Evolutionary conservation across 805 yeast genomes (phyloP), one percentile per base, ranked within the genome.

Genomic region (Tetrapisispora iriomotensis): DNA sequence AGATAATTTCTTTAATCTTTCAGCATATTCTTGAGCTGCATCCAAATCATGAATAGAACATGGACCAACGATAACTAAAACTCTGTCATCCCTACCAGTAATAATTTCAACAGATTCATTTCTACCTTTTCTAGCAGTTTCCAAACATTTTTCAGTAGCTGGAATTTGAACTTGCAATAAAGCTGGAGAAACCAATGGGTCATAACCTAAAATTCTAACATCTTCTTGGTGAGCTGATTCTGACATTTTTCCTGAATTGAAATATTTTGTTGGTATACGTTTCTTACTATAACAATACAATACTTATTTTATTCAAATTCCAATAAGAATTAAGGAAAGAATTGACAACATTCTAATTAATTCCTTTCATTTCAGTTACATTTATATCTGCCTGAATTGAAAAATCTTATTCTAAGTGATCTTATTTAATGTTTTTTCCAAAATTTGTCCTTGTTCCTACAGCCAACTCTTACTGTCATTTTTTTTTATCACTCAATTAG

Each of bases 131-230:
- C 83, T 59, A 43, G 90, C 85, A 39, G 70, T 79, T 40, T 74
- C 66, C 49, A 74, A 74, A 39, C 82, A 74, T 35, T 64, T 62
- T 38, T 69, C 72, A 26, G 81, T 68, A 34, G 86, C 73, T 30
- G 85, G 90, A 58, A 71, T 71, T 62, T 90, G 95, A 49, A 81
- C 83, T 65, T 88, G 96, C 29, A 90, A 73, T 41, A 88, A 71
- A 56, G 85, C 95, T 21, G 98, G 97, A 10, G 97, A 84, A n/a
- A 94, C 82, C 46, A 90, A 71, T 18, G 97, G 97, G 57, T 87
- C 90, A 72, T 90, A 90, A 29, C 96, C 97, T 31, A 74, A 68
- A 51, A 82, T 78, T 66, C 85, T 71, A 79, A 81, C 77, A 58
- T 80, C 86, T 62, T 80, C 86, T 55, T 33, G 36, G 14, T 33